Base-by-base conservation (phyloP, 805 yeast genomes). In the Saccharomycodes ludwigii region DNA sequence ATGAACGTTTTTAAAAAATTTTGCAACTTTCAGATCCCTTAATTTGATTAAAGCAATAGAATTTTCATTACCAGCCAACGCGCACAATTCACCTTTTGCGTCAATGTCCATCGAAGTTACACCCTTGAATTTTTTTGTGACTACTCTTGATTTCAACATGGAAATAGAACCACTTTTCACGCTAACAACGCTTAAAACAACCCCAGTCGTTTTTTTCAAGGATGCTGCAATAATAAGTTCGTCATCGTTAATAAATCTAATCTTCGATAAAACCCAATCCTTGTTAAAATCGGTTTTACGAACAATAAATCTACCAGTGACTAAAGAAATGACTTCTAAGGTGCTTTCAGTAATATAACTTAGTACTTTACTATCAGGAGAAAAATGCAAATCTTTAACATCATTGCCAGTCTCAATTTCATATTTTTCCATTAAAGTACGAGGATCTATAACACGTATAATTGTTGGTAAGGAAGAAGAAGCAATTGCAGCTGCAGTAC, bases 391-490 rank as follows among this genome's bases (percentile, higher is more conserved):
- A 48, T 84, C 95, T 40, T 66, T 73, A 4, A 70, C 69, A 30
- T 69, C 73, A 20, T 66, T 56, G 12, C 61, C 61, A 1, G 84
- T 66, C 35, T 62, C 70, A 35, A 70, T 66, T 45, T 66, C 73
- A 43, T 62, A 65, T 26, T 61, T 65, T 36, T 69, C 67, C 29
- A 67, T 71, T 35, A 82, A 56, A 18, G 68, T 58, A 5, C 62
- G 66, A 5, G 69, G 66, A 40, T 76, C 71, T 38, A 83, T 67
- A 14, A 79, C 58, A 47, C 71, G 76, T 13, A 82, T 60, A 4
- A 66, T 55, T 0, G 83, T 71, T 1, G 91, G 88, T 5, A 63
- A 56, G 15, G 65, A 61, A 1, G 88, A 74, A 17, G 86, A 73
- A 36, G 82, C 73, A 35, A 80, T 60, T 2, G 77, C 81, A 5